These are phyloP conservation scores for Eustoma russellianum DNA, from an alignment of 257 asterid species.

Conservation along the genomic window DNA sequence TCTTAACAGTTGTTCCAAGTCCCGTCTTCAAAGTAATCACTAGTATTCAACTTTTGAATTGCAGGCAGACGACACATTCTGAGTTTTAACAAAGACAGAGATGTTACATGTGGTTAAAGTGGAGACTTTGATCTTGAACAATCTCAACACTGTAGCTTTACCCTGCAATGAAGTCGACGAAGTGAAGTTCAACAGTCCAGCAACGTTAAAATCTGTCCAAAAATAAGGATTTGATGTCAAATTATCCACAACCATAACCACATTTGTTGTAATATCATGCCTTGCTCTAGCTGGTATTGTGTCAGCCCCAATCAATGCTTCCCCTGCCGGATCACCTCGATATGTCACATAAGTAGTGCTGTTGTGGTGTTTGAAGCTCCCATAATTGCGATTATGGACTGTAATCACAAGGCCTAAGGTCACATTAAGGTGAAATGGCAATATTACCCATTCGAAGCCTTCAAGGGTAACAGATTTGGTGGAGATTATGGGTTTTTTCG, in stretches of 20 bases:
- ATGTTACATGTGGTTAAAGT: constrained; percentile 35
- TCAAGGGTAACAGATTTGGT: constrained; percentile 30
- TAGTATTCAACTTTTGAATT: constrained; percentile 25
- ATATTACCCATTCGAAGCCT: not conserved
- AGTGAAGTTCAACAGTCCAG: constrained; percentile 44
- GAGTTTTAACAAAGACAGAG: constrained; percentile 20
- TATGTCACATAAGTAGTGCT: constrained; percentile 30
- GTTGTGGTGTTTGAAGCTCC: constrained; percentile 34
- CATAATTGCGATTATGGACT: constrained; percentile 39
- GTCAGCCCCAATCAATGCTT: constrained; percentile 30
- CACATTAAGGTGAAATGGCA: constrained; percentile 30
- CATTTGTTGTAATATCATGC: constrained; percentile 27
- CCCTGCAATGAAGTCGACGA: constrained; percentile 40
- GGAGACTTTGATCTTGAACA: constrained; percentile 34
- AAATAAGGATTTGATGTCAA: constrained; percentile 20
- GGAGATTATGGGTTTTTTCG: constrained; percentile 40
- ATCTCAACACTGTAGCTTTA: constrained; percentile 27
- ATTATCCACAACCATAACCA: constrained; percentile 15
- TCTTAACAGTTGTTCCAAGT: too few species aligned
- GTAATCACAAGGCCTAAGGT: constrained; percentile 38
- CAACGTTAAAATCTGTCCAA: constrained; percentile 8
- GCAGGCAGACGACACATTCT: constrained; percentile 35
- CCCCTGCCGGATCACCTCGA: constrained; percentile 26
- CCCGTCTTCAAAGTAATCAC: too few species aligned
- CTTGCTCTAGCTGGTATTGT: constrained; percentile 40